Conservation (phyloP, 345 rosid species). For the Populus davidiana region DNA sequence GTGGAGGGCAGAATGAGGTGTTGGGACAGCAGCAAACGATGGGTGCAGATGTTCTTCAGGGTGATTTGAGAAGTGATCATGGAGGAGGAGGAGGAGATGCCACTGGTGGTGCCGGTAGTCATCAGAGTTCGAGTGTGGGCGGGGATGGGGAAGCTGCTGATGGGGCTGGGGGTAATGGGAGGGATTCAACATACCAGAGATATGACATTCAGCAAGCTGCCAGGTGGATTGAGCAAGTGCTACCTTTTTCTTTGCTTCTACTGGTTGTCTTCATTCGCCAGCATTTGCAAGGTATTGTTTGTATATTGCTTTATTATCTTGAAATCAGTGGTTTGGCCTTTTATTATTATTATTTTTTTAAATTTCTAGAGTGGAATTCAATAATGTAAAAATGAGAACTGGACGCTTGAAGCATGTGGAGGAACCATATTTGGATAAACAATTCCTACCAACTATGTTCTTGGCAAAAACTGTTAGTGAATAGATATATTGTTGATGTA, state of each 20-base stretch:
- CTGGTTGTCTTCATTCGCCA: constrained; percentile 97
- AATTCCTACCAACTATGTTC: not conserved
- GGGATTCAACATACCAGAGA: constrained; percentile 94
- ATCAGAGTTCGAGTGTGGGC: constrained; percentile 40
- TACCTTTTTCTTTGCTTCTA: constrained; percentile 94
- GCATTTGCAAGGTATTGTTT: constrained; percentile 83
- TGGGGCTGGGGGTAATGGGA: constrained; percentile 42
- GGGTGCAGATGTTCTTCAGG: constrained; percentile 40
- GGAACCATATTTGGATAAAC: not conserved
- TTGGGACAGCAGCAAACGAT: constrained; percentile 23
- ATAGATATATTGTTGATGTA: not conserved
- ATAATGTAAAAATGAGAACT: not conserved
- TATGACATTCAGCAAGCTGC: constrained; percentile 99
- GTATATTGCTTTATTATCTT: not conserved
- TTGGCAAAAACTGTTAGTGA: not conserved
- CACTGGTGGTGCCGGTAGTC: constrained; percentile 33
- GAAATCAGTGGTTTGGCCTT: not conserved
- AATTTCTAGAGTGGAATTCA: not conserved
- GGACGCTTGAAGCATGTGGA: not conserved
- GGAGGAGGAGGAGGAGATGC: constrained; percentile 39
- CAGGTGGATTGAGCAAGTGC: constrained; percentile 96
- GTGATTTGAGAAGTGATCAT: constrained; percentile 45
- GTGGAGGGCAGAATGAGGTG: constrained; percentile 35
- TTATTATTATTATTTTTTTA: not conserved
- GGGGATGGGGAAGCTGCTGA: constrained; percentile 54